Base-by-base conservation (phyloP, 2,329 filamentous ascomycete genomes). In the Penicillium crustosum region DNA sequence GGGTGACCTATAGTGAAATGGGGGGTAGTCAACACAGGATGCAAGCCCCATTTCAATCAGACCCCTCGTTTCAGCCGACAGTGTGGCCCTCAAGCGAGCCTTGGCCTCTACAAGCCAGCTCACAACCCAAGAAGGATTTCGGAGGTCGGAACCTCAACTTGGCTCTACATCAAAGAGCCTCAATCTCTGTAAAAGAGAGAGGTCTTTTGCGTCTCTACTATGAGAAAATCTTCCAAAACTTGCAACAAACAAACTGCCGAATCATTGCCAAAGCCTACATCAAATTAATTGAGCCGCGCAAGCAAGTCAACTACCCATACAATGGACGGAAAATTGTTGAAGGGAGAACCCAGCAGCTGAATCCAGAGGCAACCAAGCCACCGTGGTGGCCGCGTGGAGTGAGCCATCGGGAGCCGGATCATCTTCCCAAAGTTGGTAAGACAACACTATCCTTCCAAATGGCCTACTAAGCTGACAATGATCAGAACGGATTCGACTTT, bases 401-500 rank as follows among this genome's bases (percentile, higher is more conserved):
- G 17, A 70, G 65, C 47, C 72, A 74, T 44, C 61, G 66, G 12
- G 72, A 74, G 55, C 72, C 72, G 7, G 72, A 74, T 35, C 72
- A 74, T 62, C 65, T 73, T 31, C 68, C 66, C 12, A 74, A 73
- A 57, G 62, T 66, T 36, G 70, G 70, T 73, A 64, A 49, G 68
- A 44, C 25, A 49, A 10, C 21, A 29, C 17, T 13, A 2, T 13
- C 4, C 55, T 10, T 13, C 10, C 21, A 13, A 19, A 41, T 39
- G 9, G 6, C 9, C n/a, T 10, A 23, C 44, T 3, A 8, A 6
- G 25, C 50, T 59, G 13, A 61, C 49, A 29, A n/a, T 44, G 0
- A 6, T 13, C 33, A 77, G 75, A 77, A 49, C 68, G 75, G 15
- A 73, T 77, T 31, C 68, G 69, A 31, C 71, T 77, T 25, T 68